Percentiles rank a stretch among this genome's conserved stretches.
Evolutionary conservation across 257 asterid genomes (phyloP).

Genomic region (Cinchona pubescens): DNA sequence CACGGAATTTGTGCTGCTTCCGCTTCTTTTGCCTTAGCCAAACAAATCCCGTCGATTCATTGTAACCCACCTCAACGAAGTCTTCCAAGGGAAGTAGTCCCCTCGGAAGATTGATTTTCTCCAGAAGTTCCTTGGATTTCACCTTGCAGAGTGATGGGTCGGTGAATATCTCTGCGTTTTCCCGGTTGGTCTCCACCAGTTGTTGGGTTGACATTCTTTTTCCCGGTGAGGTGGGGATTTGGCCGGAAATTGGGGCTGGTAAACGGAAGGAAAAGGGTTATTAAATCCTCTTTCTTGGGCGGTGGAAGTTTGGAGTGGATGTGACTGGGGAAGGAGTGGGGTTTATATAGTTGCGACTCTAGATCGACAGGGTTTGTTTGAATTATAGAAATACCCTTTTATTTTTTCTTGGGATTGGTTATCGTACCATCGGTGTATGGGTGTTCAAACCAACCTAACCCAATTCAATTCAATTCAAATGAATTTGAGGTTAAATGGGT

Average conservation of each 20-base stretch:
- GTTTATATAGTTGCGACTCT: too few species aligned
- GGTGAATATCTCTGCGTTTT: conserved; percentile 22
- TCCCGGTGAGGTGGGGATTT: neutral
- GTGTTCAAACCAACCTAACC: too few species aligned
- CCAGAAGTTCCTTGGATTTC: conserved; percentile 25
- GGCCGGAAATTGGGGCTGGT: neutral
- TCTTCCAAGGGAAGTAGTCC: conserved; percentile 26
- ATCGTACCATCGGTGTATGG: too few species aligned
- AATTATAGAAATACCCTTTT: too few species aligned
- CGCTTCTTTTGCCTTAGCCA: conserved; percentile 28
- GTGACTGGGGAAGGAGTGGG: too few species aligned
- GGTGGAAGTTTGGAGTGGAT: neutral
- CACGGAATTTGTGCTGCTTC: conserved; percentile 15
- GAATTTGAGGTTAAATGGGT: too few species aligned
- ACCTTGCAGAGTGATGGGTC: conserved; percentile 24
- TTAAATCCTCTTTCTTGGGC: neutral
- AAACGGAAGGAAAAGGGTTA: neutral
- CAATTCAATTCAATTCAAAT: too few species aligned
- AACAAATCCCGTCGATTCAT: conserved; percentile 19
- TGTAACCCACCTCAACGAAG: conserved; percentile 23
- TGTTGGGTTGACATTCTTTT: conserved; percentile 21
- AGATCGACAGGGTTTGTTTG: too few species aligned
- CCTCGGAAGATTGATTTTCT: conserved; percentile 20
- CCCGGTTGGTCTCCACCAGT: conserved; percentile 22
- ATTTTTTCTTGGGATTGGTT: too few species aligned